These are phyloP conservation scores for Clavariopsis aquatica DNA, from an alignment of 495 filamentous ascomycete genomes.

Conservation along the genomic window DNA sequence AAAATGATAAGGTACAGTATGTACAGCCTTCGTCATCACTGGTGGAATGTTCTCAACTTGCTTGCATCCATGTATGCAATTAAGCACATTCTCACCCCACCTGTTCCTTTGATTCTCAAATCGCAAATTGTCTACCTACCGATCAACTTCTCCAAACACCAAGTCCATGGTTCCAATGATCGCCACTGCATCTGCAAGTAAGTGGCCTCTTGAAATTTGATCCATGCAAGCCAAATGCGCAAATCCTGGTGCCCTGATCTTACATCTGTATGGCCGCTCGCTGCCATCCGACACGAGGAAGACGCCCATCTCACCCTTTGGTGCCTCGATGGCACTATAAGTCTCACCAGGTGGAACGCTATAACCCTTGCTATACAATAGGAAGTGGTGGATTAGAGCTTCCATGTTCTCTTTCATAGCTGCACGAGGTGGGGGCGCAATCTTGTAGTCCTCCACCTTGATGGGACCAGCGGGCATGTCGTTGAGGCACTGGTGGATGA, in stretches of 20 bases:
- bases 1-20: conserved; percentile 32
- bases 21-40: conserved; percentile 22
- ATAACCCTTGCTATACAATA: conserved; percentile 98
- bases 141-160: conserved; percentile 38
- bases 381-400: conserved; percentile 97
- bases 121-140: conserved; percentile 16
- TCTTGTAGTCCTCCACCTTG: conserved; percentile 97
- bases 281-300: conserved; percentile 95
- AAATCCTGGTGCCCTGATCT: conserved; percentile 95
- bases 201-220: conserved; percentile 84
- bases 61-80: neutral
- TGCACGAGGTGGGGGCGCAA: conserved; percentile 90
- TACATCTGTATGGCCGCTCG: conserved; percentile 95
- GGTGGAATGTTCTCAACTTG: neutral
- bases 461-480: conserved; percentile 96
- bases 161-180: conserved; percentile 66
- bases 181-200: conserved; percentile 94
- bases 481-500: conserved; percentile 98
- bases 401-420: conserved; percentile 99
- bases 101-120: neutral
- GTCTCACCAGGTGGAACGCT: conserved; percentile 97
- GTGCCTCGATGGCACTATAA: conserved; percentile 95
- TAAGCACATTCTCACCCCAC: neutral
- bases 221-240: conserved; percentile 95
- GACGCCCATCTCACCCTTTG: conserved; percentile 99